These are phyloP conservation scores for Lagenaria siceraria DNA, from an alignment of 306 rosid genomes.

Conservation along the genomic window DNA sequence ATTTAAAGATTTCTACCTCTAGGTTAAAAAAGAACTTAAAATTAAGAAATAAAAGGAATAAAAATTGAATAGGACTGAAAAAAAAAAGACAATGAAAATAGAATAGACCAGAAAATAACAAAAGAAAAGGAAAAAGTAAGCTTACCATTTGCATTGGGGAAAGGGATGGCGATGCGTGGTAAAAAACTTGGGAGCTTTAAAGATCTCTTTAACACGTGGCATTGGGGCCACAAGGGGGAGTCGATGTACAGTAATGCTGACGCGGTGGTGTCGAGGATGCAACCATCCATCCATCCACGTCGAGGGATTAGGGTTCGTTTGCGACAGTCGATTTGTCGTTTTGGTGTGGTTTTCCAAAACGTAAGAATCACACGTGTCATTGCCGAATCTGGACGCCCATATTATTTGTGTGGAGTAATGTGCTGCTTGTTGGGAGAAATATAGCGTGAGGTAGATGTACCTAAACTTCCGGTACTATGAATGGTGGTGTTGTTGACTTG, in stretches of 20 bases:
- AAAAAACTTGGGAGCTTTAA: not conserved
- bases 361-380: not conserved
- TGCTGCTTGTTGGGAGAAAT: not conserved
- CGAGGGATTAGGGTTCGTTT: not conserved
- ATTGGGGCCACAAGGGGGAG: not conserved
- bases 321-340: not conserved
- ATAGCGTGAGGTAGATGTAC: not conserved
- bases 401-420: not conserved
- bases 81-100: no score
- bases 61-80: no score
- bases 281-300: not conserved
- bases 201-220: not conserved
- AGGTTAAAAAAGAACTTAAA: no score
- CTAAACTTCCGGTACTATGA: not conserved
- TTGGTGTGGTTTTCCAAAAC: not conserved
- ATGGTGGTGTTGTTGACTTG: not conserved
- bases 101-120: no score
- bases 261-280: not conserved
- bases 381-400: not conserved
- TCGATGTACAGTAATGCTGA: not conserved
- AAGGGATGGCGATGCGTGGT: not conserved
- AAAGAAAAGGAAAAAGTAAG: not conserved
- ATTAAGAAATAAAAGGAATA: no score
- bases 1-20: no score
- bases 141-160: not conserved